phyloP scores from a whole-genome alignment of 179 eudicot species.

The Beta macrorhiza region DNA sequence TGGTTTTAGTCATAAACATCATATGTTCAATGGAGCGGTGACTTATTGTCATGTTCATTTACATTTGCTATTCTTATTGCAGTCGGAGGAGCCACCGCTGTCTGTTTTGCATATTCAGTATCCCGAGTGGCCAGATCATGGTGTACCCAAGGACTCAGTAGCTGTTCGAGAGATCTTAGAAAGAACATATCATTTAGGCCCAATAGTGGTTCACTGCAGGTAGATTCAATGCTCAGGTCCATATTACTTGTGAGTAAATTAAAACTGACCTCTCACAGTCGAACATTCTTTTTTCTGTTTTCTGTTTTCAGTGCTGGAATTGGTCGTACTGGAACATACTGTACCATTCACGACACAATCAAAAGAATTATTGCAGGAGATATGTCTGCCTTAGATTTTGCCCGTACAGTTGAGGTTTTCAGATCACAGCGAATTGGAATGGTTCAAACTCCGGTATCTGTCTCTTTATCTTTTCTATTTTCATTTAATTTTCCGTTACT shows the following conservation, averaged over 20 bases:
- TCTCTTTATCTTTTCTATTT: no score
- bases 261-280: conserved; percentile 11
- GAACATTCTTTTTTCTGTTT: not conserved
- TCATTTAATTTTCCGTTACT: no score
- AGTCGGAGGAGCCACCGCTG: conserved; percentile 75
- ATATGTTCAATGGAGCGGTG: no score
- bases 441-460: conserved; percentile 82
- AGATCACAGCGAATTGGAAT: conserved; percentile 89
- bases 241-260: not conserved
- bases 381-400: conserved; percentile 72
- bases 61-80: conserved; percentile 19
- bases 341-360: conserved; percentile 73
- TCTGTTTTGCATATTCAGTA: conserved; percentile 85
- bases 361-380: conserved; percentile 78
- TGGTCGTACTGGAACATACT: conserved; percentile 94
- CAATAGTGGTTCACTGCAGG: conserved; percentile 97
- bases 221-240: conserved; percentile 23
- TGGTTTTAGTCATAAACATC: not conserved
- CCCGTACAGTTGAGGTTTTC: conserved; percentile 50
- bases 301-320: conserved; percentile 79
- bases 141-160: conserved; percentile 63
- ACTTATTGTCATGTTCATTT: no score
- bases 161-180: conserved; percentile 79
- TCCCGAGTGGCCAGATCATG: conserved; percentile 95
- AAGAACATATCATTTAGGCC: conserved; percentile 53